Conservation (phyloP, 2,329 filamentous ascomycete genomes). For the Aspergillus costaricaensis region DNA sequence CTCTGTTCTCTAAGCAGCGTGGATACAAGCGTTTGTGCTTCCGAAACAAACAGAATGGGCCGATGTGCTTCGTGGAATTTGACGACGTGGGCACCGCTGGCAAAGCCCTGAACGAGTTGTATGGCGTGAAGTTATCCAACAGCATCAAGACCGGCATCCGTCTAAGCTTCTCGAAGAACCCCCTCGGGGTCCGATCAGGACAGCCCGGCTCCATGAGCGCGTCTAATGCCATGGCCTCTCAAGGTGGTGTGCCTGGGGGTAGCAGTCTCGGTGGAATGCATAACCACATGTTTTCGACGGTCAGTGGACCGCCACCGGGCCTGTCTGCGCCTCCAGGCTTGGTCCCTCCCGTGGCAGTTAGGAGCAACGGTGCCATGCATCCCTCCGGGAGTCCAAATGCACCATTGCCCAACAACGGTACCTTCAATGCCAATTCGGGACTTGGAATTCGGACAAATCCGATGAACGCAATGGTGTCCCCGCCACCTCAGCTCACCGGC, state of each 20-base stretch:
- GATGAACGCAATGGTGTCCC: constrained; percentile 35
- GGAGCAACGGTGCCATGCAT: constrained; percentile 36
- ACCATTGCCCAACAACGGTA: constrained; percentile 31
- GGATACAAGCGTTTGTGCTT: constrained; percentile 96
- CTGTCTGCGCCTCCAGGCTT: constrained; percentile 74
- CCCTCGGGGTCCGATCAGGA: constrained; percentile 82
- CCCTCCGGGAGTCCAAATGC: constrained; percentile 32
- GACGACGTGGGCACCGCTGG: constrained; percentile 91
- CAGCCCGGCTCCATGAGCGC: constrained; percentile 61
- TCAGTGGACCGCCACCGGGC: constrained; percentile 78
- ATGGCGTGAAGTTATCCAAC: constrained; percentile 83
- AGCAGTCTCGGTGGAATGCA: constrained; percentile 58
- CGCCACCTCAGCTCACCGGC: constrained; percentile 31
- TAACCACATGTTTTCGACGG: constrained; percentile 65
- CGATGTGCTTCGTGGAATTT: constrained; percentile 99
- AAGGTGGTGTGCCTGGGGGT: constrained; percentile 59
- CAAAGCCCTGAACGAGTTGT: constrained; percentile 84
- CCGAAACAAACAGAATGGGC: constrained; percentile 89
- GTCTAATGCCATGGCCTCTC: constrained; percentile 53
- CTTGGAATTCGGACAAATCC: constrained; percentile 41
- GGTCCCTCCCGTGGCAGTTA: constrained; percentile 41
- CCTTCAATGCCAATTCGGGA: constrained; percentile 41
- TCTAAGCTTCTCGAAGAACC: constrained; percentile 96
- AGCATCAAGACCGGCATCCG: constrained; percentile 93
- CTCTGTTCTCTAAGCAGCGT: constrained; percentile 86